Evolutionary conservation across 108 stramenopile genomes (phyloP), one percentile per base, ranked within the genome.

Genomic region (Chaetoceros tenuissimus): DNA sequence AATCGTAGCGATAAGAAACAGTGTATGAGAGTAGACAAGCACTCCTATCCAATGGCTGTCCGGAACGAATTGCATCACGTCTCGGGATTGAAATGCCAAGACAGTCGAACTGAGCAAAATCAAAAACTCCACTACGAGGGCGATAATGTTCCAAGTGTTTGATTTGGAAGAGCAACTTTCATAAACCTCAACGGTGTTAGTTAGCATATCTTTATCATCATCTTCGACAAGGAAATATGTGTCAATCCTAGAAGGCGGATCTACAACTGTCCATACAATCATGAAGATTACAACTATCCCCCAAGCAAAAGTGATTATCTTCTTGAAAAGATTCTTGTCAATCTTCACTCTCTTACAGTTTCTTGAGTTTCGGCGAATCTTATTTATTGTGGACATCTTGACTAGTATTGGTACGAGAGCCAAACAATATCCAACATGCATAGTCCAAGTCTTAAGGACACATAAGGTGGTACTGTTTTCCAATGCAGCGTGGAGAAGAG

Each of bases 321-420:
- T 30, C 53, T 31, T 28, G 34, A 40, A 40, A 40, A 10, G 34
- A 40, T 40, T 40, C 25, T 20, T 20, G 25, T 28, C 26, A 22
- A 63, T 31, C 43, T 3, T 21, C 8, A 25, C 30, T 24, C 53
- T 20, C 13, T 24, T 31, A 22, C 31, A 31, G 24, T 44, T 31
- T n/a, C 34, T 23, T 27, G 53, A 13, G 1, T 55, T 21, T 2
- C 28, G 17, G n/a, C 51, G 19, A 2, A 63, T 23, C n/a, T 55
- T 54, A 26, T 63, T 63, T 17, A 63, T 55, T 1, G 62, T 43
- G 16, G 40, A 8, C n/a, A 63, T 24, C 23, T 63, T 63, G 53
- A 63, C 26, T 1, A 63, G 29, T 21, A 63, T 18, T 20, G 62
- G 62, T 22, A 63, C 53, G 17, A 63, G 3, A 2, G 7, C 62